These are phyloP conservation scores for Solidago caesia DNA, from an alignment of 129 eudicot genomes.

Conservation along the genomic window DNA sequence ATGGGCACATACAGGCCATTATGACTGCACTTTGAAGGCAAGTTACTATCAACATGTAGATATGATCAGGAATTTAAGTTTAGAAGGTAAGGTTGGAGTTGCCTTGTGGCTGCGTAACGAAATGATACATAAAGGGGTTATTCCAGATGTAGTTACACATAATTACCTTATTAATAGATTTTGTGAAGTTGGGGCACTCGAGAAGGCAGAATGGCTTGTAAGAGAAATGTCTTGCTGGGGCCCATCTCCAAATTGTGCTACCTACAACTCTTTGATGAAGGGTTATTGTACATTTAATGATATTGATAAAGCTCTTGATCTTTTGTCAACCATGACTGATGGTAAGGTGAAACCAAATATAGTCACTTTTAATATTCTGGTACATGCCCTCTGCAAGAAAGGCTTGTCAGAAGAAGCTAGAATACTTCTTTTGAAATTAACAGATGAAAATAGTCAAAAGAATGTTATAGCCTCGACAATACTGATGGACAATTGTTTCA, in stretches of 20 bases:
- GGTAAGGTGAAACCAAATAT: slow-evolving; percentile 60
- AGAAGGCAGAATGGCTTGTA: slow-evolving; percentile 72
- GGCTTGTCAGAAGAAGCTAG: slow-evolving; percentile 52
- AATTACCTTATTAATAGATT: slow-evolving; percentile 72
- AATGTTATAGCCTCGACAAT: slow-evolving; percentile 61
- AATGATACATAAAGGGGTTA: slow-evolving; percentile 43
- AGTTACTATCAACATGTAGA: slow-evolving; percentile 34
- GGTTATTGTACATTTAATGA: slow-evolving; percentile 63
- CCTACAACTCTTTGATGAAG: slow-evolving; percentile 72
- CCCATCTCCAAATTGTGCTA: slow-evolving; percentile 72
- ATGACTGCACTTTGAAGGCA: slow-evolving; percentile 26
- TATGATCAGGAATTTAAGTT: slow-evolving; percentile 53
- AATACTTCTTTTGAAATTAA: slow-evolving; percentile 48
- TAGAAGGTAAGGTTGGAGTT: slow-evolving; percentile 62
- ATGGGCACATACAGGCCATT: slow-evolving; percentile 31
- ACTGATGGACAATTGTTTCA: slow-evolving; percentile 66
- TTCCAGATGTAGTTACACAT: slow-evolving; percentile 68
- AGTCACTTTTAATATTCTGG: slow-evolving; percentile 63
- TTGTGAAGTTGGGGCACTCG: slow-evolving; percentile 55
- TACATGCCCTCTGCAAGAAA: slow-evolving; percentile 67
- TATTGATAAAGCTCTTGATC: slow-evolving; percentile 65
- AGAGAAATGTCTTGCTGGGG: slow-evolving; percentile 56
- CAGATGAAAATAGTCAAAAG: slow-evolving; percentile 41
- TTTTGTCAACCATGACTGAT: slow-evolving; percentile 51
- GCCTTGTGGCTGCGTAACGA: slow-evolving; percentile 54